Evolutionary conservation across 2,329 filamentous ascomycete genomes (phyloP), one percentile per base, ranked within the genome.

Genomic region (Aaosphaeria arxii): DNA sequence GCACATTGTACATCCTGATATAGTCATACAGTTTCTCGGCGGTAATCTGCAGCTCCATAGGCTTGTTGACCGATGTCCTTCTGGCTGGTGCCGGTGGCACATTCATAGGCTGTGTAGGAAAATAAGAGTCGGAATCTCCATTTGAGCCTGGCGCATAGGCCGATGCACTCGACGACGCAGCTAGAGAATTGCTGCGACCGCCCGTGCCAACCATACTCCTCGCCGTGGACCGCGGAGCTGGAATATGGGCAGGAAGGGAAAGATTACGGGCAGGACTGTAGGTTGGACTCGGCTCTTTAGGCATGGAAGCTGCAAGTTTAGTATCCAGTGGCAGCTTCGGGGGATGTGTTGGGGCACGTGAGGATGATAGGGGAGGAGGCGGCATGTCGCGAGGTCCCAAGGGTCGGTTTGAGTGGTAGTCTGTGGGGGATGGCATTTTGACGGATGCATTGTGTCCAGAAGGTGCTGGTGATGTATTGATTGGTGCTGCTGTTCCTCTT

Each of bases 181-280:
- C 63, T 11, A 77, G 65, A 0, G 84, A 86, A 31, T 78, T 79
- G 17, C 78, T 82, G 40, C 83, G 77, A 46, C 74, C 71, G 30
- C 67, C 71, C 5, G 70, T 73, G 6, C 79, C 82, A 44, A 83
- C 85, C 61, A 85, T 78, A 53, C 81, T 83, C 11, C 85, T 77
- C 1, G 85, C 79, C 4, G 82, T 84, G 57, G 81, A 85, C 28
- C 85, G 77, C 1, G 86, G 87, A 3, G 85, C 77, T 38, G 84
- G 79, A 6, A 87, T 80, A 28, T 82, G 78, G 50, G 85, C 83
- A 28, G 80, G 82, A 3, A 85, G 83, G 4, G 86, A 76, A 47
- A 84, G 87, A 30, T 88, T 88, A 32, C 87, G 79, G 1, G 85
- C 85, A n/a, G 88, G 88, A 58, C 84, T 90, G 62, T 91, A 91